phyloP scores from a whole-genome alignment of 257 asterid species.

The Solanum chaucha region DNA sequence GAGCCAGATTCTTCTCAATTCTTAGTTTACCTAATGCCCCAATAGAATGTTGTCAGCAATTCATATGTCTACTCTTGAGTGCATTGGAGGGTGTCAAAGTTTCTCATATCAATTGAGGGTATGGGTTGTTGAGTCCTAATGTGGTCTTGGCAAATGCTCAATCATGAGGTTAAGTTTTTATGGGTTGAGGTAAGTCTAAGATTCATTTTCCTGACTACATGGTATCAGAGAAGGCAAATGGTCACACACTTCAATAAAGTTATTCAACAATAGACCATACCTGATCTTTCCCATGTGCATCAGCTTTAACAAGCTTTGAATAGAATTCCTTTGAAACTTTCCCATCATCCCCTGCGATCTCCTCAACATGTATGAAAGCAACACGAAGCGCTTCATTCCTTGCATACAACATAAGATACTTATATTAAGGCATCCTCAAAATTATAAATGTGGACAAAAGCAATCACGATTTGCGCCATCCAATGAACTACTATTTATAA shows the following conservation, averaged over 20 bases:
- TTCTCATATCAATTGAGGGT: not conserved
- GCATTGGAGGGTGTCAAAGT: not conserved
- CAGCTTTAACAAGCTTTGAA: conserved; percentile 94
- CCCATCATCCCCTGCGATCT: conserved; percentile 53
- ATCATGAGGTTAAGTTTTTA: not conserved
- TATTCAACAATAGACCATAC: conserved; percentile 14
- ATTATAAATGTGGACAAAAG: not conserved
- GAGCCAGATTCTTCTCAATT: not conserved
- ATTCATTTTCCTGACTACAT: not conserved
- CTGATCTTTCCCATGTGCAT: conserved; percentile 94
- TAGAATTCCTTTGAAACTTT: conserved; percentile 50
- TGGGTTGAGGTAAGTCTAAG: not conserved
- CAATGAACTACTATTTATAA: not conserved
- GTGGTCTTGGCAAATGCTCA: not conserved
- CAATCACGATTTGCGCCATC: not conserved
- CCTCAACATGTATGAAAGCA: conserved; percentile 91
- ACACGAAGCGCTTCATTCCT: conserved; percentile 99
- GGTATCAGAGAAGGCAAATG: too few species aligned
- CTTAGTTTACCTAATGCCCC: not conserved
- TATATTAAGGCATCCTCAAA: not conserved
- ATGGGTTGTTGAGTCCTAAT: not conserved
- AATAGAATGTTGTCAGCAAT: not conserved
- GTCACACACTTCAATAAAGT: not conserved
- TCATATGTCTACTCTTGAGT: not conserved
- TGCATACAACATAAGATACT: not conserved